Evolutionary conservation across 805 yeast genomes (phyloP), one percentile per base, ranked within the genome.

Genomic region (Teunomyces lycoperdinae): DNA sequence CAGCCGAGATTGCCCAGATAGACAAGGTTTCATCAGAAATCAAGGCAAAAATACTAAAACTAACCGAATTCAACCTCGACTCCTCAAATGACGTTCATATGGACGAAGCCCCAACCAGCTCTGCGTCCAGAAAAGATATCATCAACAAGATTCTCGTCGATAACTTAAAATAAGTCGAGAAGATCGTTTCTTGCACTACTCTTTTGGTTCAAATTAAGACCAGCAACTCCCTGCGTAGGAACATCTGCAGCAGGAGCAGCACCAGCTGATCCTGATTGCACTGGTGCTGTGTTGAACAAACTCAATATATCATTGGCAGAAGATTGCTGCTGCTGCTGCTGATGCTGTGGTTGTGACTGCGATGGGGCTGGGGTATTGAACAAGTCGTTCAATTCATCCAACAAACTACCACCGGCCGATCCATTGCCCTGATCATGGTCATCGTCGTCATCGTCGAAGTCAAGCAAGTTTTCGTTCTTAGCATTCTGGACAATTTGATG

Each of bases 391-490:
- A 89, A 73, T 56, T 89, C 96, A 52, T 82, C 87, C 52, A 89
- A 68, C 13, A 84, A 76, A 8, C 55, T 46, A 16, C 59, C 62
- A 3, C 51, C 60, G 7, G 52, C 55, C 11, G 54, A 33, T 16
- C 42, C 43, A 20, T 38, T 50, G 3, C 56, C 56, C 9, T 45
- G 40, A 5, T 50, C 65, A 17, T 26, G 24, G 11, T 52, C 58
- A 32, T 48, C 54, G 14, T 71, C 79, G 42, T 82, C 89, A 50
- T 83, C 89, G 58, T 86, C 97, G 54, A 92, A 83, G 63, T 92
- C 96, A 44, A 92, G 78, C 55, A 94, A 73, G 56, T 88, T 89
- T 57, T 89, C 97, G 41, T 85, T 84, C 56, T 84, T 83, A 27
- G 77, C 79, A 42, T 78, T 79, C 48, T 74, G 77, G 42, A 82